These are phyloP conservation scores for Cornus florida DNA, from an alignment of 148 eudicot genomes.

Conservation along the genomic window DNA sequence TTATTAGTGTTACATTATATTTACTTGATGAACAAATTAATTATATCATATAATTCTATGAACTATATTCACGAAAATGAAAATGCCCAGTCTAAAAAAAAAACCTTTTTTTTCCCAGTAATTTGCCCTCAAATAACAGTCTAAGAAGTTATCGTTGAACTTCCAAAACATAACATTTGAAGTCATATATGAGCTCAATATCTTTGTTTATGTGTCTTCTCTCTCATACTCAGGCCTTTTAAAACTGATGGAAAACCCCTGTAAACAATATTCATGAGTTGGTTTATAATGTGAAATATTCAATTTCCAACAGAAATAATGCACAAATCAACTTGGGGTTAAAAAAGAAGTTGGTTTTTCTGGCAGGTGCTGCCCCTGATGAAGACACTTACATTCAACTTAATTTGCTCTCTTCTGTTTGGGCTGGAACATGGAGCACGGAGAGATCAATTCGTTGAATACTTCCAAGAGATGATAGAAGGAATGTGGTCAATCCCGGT, in stretches of 20 bases:
- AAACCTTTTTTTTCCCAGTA: too few species aligned
- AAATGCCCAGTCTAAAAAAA: too few species aligned
- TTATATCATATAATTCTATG: neutral
- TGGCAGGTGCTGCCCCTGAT: slow-evolving; percentile 46
- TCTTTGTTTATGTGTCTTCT: neutral
- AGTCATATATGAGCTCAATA: too few species aligned
- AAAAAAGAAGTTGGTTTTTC: neutral
- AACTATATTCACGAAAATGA: neutral
- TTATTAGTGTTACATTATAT: neutral
- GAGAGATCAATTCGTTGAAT: slow-evolving; percentile 24
- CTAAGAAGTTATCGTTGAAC: too few species aligned
- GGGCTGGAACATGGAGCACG: slow-evolving; percentile 31
- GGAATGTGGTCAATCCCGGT: slow-evolving; percentile 44
- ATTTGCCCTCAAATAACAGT: too few species aligned
- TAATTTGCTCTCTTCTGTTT: slow-evolving; percentile 46
- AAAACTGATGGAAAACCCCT: neutral
- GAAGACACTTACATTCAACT: slow-evolving; percentile 52
- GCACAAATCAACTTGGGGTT: neutral
- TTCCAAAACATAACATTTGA: too few species aligned
- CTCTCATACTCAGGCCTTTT: neutral
- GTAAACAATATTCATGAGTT: neutral
- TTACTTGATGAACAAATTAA: too few species aligned
- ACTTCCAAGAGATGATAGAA: slow-evolving; percentile 32
- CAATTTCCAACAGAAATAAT: neutral
- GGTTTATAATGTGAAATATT: too few species aligned